Evolutionary conservation across 2,329 filamentous ascomycete species (phyloP).

Genomic region (Lachnellula hyalina): DNA sequence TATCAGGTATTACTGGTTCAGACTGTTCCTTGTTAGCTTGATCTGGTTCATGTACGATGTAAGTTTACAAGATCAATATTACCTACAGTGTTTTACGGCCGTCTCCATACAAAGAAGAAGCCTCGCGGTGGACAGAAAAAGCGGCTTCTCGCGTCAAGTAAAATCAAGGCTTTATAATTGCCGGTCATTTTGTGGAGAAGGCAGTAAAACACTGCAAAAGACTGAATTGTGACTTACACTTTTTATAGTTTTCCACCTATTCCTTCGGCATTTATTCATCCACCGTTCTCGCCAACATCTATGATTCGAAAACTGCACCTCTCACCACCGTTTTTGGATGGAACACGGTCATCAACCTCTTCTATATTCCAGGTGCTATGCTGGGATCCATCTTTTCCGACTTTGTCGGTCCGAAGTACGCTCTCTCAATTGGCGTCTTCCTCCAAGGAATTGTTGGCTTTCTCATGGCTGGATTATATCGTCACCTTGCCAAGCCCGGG

Average conservation of each 20-base stretch:
- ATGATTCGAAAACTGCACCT: slow-evolving; percentile 47
- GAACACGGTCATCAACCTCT: slow-evolving; percentile 83
- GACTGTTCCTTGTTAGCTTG: slow-evolving; percentile 62
- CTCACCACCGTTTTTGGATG: slow-evolving; percentile 80
- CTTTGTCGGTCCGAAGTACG: slow-evolving; percentile 70
- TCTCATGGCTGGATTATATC: slow-evolving; percentile 80
- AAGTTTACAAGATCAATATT: slow-evolving; percentile 24
- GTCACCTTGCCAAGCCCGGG: slow-evolving; percentile 56
- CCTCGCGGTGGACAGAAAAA: no score
- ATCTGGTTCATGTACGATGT: slow-evolving; percentile 85
- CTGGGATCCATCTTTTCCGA: slow-evolving; percentile 74
- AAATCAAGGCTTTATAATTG: no score
- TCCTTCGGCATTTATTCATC: slow-evolving; percentile 82
- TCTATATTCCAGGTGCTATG: slow-evolving; percentile 80
- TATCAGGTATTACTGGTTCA: slow-evolving; percentile 65
- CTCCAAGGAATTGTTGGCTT: slow-evolving; percentile 77
- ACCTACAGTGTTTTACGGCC: no score
- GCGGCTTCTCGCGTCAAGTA: no score
- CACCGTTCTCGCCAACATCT: slow-evolving; percentile 63
- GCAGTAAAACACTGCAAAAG: no score
- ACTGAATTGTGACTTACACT: background rate
- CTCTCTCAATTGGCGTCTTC: slow-evolving; percentile 64
- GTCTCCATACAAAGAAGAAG: no score
- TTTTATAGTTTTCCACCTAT: slow-evolving; percentile 65
- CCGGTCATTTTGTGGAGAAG: no score